A percentile compares a stretch with the other conserved stretches of the same genome.
These are phyloP conservation scores for Heterobasidion parviporum DNA, from an alignment of 1,284 basidiomycete species.

Conservation along the genomic window DNA sequence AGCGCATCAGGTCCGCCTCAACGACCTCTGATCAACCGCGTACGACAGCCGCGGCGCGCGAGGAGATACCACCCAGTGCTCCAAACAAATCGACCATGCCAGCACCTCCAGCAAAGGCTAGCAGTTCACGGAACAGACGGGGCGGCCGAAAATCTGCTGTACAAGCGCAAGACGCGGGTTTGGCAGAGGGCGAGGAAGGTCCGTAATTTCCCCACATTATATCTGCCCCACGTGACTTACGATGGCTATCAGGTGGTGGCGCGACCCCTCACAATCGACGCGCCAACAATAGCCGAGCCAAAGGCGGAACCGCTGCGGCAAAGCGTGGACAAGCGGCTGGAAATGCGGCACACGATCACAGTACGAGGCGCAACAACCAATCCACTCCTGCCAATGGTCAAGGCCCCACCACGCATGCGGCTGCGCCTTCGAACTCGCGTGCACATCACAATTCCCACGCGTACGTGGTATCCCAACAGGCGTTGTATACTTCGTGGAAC, in stretches of 20 bases:
- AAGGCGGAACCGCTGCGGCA: conserved; percentile 34
- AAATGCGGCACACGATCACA: conserved; percentile 34
- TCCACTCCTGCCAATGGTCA: conserved; percentile 19
- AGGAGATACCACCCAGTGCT: conserved; percentile 32
- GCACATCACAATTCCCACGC: conserved; percentile 70
- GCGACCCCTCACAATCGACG: conserved; percentile 24
- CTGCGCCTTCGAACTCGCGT: conserved; percentile 28
- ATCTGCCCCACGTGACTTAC: conserved; percentile 29
- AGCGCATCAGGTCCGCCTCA: conserved; percentile 66
- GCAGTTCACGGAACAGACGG: conserved; percentile 28
- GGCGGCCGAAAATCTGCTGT: conserved; percentile 35
- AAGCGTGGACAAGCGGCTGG: conserved; percentile 25
- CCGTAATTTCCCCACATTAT: conserved; percentile 5
- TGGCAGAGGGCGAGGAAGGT: conserved; percentile 58
- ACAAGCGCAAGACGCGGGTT: conserved; percentile 25
- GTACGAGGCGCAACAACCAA: conserved; percentile 34
- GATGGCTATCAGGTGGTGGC: conserved; percentile 20
- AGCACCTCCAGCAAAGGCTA: conserved; percentile 22
- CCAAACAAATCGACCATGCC: conserved; percentile 12
- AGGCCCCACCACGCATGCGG: conserved; percentile 31
- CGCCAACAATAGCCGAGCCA: conserved; percentile 38
- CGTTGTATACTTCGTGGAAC: conserved; percentile 76
- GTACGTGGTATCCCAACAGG: conserved; percentile 67
- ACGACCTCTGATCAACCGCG: conserved; percentile 49
- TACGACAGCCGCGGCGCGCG: conserved; percentile 28